Evolutionary conservation across 352 stramenopile genomes (phyloP).

Genomic region (Phytophthora sp.): DNA sequence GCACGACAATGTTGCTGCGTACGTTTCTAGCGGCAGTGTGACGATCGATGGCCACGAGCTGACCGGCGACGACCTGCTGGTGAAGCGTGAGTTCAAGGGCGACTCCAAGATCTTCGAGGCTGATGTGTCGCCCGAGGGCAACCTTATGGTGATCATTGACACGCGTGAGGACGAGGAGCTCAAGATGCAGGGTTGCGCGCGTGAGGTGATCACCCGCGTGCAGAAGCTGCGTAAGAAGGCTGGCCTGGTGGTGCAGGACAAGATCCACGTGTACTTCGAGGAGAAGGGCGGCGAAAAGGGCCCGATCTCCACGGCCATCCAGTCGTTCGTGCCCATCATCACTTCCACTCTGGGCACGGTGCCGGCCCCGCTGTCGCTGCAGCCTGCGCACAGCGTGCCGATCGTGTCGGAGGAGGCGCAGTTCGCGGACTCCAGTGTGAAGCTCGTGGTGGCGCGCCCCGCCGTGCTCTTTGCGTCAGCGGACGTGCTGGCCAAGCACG

Average conservation of each 20-base stretch:
- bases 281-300: constrained; percentile 65
- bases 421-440: constrained; percentile 73
- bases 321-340: constrained; percentile 67
- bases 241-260: constrained; percentile 94
- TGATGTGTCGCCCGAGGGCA: constrained; percentile 85
- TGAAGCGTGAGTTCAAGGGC: constrained; percentile 95
- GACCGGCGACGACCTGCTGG: constrained; percentile 92
- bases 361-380: constrained; percentile 63
- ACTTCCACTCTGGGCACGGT: constrained; percentile 59
- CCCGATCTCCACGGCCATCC: constrained; percentile 66
- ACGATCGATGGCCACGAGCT: constrained; percentile 82
- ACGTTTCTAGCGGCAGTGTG: constrained; percentile 78
- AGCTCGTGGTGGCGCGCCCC: constrained; percentile 70
- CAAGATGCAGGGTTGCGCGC: constrained; percentile 91
- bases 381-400: constrained; percentile 64
- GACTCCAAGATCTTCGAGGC: constrained; percentile 93
- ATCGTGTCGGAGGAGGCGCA: constrained; percentile 77
- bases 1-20: constrained; percentile 77
- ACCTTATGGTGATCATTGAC: constrained; percentile 96
- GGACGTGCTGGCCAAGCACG: constrained; percentile 52
- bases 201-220: constrained; percentile 98
- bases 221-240: constrained; percentile 99
- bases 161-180: constrained; percentile 96
- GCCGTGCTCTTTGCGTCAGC: constrained; percentile 73
- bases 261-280: constrained; percentile 96